These are phyloP conservation scores for Stachybotrys echinatus DNA, from an alignment of 2,329 filamentous ascomycete species.

Conservation along the genomic window DNA sequence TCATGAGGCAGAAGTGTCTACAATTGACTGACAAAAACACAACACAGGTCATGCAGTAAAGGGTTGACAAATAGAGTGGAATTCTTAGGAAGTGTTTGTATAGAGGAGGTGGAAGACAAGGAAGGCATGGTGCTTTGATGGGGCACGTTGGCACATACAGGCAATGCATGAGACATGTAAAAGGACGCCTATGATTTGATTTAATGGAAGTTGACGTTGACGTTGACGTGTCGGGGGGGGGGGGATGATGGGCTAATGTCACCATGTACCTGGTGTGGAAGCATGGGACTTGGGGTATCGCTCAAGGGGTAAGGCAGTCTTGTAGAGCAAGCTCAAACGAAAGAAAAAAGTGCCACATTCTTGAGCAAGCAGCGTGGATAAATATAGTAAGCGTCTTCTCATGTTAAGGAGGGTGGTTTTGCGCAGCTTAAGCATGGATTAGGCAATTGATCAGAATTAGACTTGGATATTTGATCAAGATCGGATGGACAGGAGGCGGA, in stretches of 20 bases:
- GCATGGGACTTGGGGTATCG: no score
- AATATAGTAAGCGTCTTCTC: no score
- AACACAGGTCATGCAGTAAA: constrained; percentile 28
- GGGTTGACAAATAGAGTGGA: constrained; percentile 5
- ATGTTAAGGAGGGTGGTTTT: background rate
- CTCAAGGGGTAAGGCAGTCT: background rate
- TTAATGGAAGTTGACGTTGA: background rate
- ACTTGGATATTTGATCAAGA: background rate
- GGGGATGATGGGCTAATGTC: background rate
- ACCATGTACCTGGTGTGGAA: no score
- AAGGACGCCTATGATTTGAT: background rate
- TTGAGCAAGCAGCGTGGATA: no score
- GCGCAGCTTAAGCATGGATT: background rate
- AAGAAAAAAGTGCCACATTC: no score
- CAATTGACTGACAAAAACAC: constrained; percentile 9
- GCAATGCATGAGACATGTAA: background rate
- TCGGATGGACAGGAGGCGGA: no score
- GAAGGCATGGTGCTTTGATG: background rate
- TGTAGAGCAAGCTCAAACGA: constrained; percentile 9
- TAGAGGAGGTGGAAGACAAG: constrained; percentile 7
- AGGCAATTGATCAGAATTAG: background rate
- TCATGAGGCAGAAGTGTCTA: background rate
- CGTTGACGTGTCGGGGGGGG: background rate
- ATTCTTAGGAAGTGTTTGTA: background rate
- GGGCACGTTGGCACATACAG: background rate